Conservation (phyloP, 2,329 filamentous ascomycete species). For the Penicillium italicum region DNA sequence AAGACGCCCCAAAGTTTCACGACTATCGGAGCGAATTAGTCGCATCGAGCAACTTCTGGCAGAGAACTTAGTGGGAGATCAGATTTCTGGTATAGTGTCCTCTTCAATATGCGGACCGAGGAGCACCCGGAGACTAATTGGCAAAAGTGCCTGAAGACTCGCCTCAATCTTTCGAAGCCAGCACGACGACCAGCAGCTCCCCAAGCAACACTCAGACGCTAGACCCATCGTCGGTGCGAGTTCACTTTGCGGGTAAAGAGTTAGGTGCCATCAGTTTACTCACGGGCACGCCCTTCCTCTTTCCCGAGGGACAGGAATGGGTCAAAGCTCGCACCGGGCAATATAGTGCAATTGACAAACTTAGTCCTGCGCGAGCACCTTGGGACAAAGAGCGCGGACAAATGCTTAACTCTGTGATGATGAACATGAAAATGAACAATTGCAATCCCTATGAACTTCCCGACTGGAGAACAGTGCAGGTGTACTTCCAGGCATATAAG, state of each 20-base stretch:
- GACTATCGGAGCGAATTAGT: conserved; percentile 40
- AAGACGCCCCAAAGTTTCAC: conserved; percentile 27
- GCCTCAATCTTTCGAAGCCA: conserved; percentile 3
- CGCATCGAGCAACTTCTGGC: conserved; percentile 41
- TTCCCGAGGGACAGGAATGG: conserved; percentile 48
- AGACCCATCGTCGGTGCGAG: conserved; percentile 33
- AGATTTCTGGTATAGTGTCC: conserved; percentile 20
- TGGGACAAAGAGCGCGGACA: conserved; percentile 37
- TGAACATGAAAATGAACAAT: conserved; percentile 19
- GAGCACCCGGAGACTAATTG: not conserved
- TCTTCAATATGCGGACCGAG: not conserved
- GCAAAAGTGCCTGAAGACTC: conserved; percentile 5
- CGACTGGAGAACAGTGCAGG: conserved; percentile 28
- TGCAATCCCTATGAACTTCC: conserved; percentile 37
- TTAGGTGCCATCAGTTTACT: conserved; percentile 48
- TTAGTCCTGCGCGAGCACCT: conserved; percentile 27
- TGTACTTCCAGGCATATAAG: conserved; percentile 33
- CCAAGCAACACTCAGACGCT: conserved; percentile 17
- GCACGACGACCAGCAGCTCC: conserved; percentile 16
- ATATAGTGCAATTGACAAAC: conserved; percentile 29
- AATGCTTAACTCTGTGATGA: conserved; percentile 19
- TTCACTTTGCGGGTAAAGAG: conserved; percentile 49
- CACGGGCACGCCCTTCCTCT: conserved; percentile 51
- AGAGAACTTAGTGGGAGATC: conserved; percentile 26
- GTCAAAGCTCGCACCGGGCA: conserved; percentile 48